Conservation (phyloP, 768 basidiomycete genomes). For the Russula brevipes region DNA sequence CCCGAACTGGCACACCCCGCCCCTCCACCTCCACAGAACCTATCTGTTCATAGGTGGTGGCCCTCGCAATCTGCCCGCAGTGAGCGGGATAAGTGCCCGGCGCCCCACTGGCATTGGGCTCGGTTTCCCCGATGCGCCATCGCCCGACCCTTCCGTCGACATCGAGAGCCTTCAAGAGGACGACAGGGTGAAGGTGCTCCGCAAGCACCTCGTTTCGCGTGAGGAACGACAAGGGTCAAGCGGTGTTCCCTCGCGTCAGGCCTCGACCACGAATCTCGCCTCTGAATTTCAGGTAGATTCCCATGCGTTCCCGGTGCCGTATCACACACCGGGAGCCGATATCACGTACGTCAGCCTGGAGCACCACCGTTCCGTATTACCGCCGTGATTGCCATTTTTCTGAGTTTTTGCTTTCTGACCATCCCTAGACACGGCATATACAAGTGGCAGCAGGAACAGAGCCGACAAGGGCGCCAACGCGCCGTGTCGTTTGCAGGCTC, state of each 20-base stretch:
- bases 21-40: slow-evolving; percentile 23
- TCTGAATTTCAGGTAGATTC: slow-evolving; percentile 40
- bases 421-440: slow-evolving; percentile 75
- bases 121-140: slow-evolving; percentile 29
- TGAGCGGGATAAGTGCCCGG: slow-evolving; percentile 40
- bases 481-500: slow-evolving; percentile 66
- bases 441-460: slow-evolving; percentile 85
- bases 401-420: background rate
- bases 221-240: slow-evolving; percentile 49
- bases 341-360: slow-evolving; percentile 65
- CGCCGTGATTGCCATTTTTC: background rate
- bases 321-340: slow-evolving; percentile 82
- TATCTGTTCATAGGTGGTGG: slow-evolving; percentile 20
- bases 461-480: slow-evolving; percentile 55
- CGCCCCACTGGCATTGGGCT: slow-evolving; percentile 27
- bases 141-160: slow-evolving; percentile 31
- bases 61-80: slow-evolving; percentile 24
- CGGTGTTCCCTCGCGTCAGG: slow-evolving; percentile 30
- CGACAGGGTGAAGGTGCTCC: slow-evolving; percentile 76
- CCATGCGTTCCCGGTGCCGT: slow-evolving; percentile 83
- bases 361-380: background rate
- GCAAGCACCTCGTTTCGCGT: slow-evolving; percentile 73
- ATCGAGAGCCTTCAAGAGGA: slow-evolving; percentile 68
- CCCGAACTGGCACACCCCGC: slow-evolving; percentile 36
- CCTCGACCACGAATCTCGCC: slow-evolving; percentile 27